Evolutionary conservation across 202 grass and related monocot species (phyloP).

Genomic region (Alloteropsis angusta): DNA sequence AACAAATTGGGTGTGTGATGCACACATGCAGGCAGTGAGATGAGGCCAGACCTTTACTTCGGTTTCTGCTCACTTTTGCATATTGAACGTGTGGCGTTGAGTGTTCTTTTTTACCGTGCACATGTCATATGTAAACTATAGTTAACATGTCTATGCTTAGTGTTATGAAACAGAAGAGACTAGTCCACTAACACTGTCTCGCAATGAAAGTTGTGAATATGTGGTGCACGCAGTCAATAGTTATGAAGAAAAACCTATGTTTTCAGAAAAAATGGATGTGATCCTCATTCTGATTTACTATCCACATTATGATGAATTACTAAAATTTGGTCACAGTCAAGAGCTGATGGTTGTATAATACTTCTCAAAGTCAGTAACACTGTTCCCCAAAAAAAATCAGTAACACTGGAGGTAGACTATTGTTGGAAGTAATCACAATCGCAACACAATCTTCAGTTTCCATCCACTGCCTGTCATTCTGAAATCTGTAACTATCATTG

Average conservation of each 20-base stretch:
- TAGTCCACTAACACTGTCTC: background rate
- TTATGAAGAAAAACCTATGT: background rate
- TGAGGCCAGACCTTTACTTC: background rate
- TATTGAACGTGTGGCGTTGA: background rate
- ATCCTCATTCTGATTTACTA: background rate
- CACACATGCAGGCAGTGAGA: background rate
- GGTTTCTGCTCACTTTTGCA: constrained; percentile 1
- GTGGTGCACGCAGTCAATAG: background rate
- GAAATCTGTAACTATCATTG: background rate
- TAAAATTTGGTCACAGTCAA: background rate
- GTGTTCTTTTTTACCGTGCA: background rate
- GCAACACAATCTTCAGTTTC: background rate
- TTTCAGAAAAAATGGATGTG: background rate
- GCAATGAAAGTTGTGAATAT: background rate
- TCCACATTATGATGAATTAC: too few relatives aligned
- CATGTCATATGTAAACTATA: background rate
- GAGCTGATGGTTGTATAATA: background rate
- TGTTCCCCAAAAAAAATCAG: too few relatives aligned
- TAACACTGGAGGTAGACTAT: background rate
- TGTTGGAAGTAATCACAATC: background rate
- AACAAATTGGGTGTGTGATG: background rate
- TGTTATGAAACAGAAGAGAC: background rate
- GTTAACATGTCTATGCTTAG: background rate
- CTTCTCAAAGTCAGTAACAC: background rate
- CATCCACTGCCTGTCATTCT: background rate